phyloP scores from a whole-genome alignment of 1,284 basidiomycete species.

The Ganoderma lingzhi region DNA sequence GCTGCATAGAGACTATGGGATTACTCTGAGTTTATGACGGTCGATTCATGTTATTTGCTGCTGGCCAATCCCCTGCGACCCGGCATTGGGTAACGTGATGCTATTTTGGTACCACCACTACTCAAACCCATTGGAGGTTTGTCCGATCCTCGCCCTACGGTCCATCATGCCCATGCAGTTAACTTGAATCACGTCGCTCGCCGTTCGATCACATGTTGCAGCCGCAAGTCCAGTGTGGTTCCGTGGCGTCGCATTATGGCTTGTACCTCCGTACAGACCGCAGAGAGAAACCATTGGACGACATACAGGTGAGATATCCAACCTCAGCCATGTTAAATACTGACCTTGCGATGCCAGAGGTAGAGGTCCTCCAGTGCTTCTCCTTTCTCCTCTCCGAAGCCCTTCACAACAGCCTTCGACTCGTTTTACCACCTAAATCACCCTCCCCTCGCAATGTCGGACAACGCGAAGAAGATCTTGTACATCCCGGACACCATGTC shows the following conservation, averaged over 20 bases:
- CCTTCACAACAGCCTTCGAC: background rate
- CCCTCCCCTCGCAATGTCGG: background rate
- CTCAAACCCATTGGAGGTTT: background rate
- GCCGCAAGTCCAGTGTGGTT: background rate
- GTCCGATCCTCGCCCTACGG: too few species aligned
- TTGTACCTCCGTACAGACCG: background rate
- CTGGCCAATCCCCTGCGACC: too few species aligned
- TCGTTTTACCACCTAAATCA: too few species aligned
- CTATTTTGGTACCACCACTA: background rate
- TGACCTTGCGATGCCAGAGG: background rate
- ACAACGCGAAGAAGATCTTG: slow-evolving; percentile 4
- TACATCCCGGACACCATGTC: slow-evolving; percentile 28
- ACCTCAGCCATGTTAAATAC: background rate
- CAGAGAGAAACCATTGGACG: background rate
- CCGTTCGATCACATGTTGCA: background rate
- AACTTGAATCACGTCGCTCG: background rate
- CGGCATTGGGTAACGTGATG: background rate
- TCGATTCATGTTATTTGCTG: too few species aligned
- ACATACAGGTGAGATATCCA: background rate
- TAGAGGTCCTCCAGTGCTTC: background rate
- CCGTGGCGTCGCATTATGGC: background rate
- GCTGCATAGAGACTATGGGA: too few species aligned
- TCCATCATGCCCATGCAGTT: background rate
- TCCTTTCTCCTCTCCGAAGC: too few species aligned
- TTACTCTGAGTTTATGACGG: too few species aligned